Percentiles rank a stretch among this genome's conserved stretches.
These are phyloP conservation scores for Medicago ruthenica DNA, from an alignment of 306 rosid species.

Conservation along the genomic window DNA sequence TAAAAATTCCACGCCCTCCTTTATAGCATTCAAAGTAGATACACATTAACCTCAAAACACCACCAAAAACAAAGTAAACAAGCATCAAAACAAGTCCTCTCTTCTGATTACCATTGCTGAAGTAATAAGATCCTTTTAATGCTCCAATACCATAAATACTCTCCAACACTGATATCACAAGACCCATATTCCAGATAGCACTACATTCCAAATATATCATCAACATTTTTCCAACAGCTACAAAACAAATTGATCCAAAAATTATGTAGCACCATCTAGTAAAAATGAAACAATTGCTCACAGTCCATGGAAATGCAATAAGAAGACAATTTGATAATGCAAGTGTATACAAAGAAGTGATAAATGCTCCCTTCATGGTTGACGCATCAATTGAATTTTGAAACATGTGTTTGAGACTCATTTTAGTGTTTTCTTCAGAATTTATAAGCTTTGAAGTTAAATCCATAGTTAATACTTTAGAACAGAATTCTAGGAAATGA, in stretches of 20 bases:
- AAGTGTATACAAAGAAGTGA: conserved; percentile 47
- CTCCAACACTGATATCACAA: conserved; percentile 65
- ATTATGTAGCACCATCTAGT: not conserved
- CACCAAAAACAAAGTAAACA: conserved; percentile 58
- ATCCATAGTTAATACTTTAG: conserved; percentile 42
- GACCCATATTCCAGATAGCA: conserved; percentile 69
- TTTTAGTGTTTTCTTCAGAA: conserved; percentile 20
- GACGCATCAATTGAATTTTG: conserved; percentile 37
- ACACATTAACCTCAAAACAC: conserved; percentile 53
- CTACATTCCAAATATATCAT: conserved; percentile 64
- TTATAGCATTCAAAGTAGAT: conserved; percentile 49
- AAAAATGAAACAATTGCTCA: conserved; percentile 5
- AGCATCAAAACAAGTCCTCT: conserved; percentile 61
- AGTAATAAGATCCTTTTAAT: conserved; percentile 46
- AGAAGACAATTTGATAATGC: conserved; percentile 40
- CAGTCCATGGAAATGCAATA: conserved; percentile 41
- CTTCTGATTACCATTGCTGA: conserved; percentile 51
- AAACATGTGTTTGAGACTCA: conserved; percentile 53
- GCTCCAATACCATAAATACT: conserved; percentile 58
- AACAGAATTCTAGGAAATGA: conserved; percentile 50
- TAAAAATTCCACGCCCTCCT: conserved; percentile 32
- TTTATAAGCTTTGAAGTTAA: conserved; percentile 47
- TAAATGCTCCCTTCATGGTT: conserved; percentile 46
- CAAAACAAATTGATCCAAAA: conserved; percentile 30
- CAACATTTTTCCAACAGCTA: conserved; percentile 43